A percentile compares a stretch with the other conserved stretches of the same genome.
These are phyloP conservation scores for Aspergillus campestris DNA, from an alignment of 495 filamentous ascomycete genomes.

Conservation along the genomic window DNA sequence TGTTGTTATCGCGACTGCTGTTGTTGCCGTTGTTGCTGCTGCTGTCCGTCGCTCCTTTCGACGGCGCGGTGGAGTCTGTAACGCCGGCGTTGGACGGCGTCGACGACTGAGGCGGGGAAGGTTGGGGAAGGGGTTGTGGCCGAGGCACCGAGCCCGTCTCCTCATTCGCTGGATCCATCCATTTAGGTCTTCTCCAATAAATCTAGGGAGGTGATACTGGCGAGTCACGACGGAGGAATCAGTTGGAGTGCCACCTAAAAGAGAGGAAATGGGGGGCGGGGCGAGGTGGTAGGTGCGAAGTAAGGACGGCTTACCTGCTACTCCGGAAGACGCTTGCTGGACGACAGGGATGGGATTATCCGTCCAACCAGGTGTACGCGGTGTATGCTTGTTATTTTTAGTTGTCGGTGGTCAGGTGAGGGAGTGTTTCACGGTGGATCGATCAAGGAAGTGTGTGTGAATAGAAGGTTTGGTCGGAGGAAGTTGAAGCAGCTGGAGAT, in stretches of 20 bases:
- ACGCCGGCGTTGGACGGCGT: neutral
- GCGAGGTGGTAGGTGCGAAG: neutral
- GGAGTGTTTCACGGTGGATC: too few relatives aligned
- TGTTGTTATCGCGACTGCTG: neutral
- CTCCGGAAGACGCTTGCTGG: slow-evolving; percentile 6
- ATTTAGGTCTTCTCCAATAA: slow-evolving; percentile 24
- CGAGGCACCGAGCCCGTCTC: slow-evolving; percentile 27
- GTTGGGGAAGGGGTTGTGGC: slow-evolving; percentile 17
- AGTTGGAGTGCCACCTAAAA: neutral
- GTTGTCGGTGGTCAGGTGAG: too few relatives aligned
- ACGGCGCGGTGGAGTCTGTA: too few relatives aligned
- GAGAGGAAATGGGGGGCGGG: neutral
- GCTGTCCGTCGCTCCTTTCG: neutral
- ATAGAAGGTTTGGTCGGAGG: too few relatives aligned
- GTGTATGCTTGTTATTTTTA: too few relatives aligned
- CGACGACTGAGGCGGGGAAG: slow-evolving; percentile 14
- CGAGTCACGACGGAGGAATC: neutral
- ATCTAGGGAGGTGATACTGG: slow-evolving; percentile 3
- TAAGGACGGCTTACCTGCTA: slow-evolving; percentile 2
- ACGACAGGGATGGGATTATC: neutral
- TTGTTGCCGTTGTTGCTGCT: slow-evolving; percentile 2
- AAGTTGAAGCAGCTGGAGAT: too few relatives aligned
- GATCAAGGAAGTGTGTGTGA: too few relatives aligned
- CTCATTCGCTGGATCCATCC: slow-evolving; percentile 44
- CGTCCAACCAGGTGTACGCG: neutral